Percentiles rank a stretch among this genome's conserved stretches.
These are phyloP conservation scores for Leptodontidium sp. DNA, from an alignment of 2,329 filamentous ascomycete genomes.

Conservation along the genomic window DNA sequence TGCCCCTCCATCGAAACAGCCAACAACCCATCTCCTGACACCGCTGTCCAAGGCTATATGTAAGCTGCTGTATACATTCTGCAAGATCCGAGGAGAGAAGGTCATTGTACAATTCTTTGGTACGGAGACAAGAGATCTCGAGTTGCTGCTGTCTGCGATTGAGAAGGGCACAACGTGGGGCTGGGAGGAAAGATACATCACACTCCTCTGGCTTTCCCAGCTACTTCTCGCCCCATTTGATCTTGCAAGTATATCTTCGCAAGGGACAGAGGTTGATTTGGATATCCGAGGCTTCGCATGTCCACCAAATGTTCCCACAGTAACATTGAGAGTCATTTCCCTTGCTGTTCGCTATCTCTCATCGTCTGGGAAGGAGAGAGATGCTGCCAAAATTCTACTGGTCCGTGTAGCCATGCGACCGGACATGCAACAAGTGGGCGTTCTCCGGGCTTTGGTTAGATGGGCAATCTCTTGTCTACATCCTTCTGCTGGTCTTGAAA, in stretches of 20 bases:
- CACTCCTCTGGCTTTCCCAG: slow-evolving; percentile 87
- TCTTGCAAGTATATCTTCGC: slow-evolving; percentile 80
- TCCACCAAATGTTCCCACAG: slow-evolving; percentile 68
- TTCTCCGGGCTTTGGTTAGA: slow-evolving; percentile 71
- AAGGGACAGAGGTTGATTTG: slow-evolving; percentile 55
- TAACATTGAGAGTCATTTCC: slow-evolving; percentile 74
- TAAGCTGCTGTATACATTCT: slow-evolving; percentile 85
- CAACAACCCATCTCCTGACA: slow-evolving; percentile 43
- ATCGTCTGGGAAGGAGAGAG: slow-evolving; percentile 84
- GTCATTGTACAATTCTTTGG: slow-evolving; percentile 90
- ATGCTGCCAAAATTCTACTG: slow-evolving; percentile 84
- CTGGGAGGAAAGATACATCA: slow-evolving; percentile 91
- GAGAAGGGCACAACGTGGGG: slow-evolving; percentile 65
- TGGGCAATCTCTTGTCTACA: slow-evolving; percentile 74
- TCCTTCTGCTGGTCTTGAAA: slow-evolving; percentile 50
- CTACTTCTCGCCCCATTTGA: slow-evolving; percentile 89
- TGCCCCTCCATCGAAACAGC: slow-evolving; percentile 53
- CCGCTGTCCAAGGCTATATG: slow-evolving; percentile 69
- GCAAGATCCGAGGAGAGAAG: slow-evolving; percentile 94
- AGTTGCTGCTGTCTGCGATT: slow-evolving; percentile 78
- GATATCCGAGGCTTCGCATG: slow-evolving; percentile 60
- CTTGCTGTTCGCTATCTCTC: slow-evolving; percentile 76
- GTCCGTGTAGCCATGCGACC: slow-evolving; percentile 82
- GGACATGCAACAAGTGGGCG: slow-evolving; percentile 83
- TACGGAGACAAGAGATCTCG: slow-evolving; percentile 87